These are phyloP conservation scores for Kockiozyma suomiensis DNA, from an alignment of 805 yeast genomes.

Conservation along the genomic window DNA sequence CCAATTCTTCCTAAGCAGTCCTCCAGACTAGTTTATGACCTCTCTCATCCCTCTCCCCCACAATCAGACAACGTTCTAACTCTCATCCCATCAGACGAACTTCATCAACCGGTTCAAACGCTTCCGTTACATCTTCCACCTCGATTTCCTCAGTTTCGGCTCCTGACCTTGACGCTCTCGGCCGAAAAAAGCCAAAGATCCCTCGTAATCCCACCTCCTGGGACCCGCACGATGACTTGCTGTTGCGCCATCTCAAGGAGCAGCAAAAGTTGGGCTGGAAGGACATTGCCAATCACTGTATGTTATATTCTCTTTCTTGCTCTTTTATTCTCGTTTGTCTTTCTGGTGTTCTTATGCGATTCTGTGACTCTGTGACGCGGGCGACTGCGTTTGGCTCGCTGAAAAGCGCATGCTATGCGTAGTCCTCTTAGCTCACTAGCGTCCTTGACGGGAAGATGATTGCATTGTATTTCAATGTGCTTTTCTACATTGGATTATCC, in stretches of 20 bases:
- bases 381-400: not conserved
- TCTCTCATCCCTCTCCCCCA: not conserved
- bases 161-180: conserved; percentile 31
- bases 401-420: no score
- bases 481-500: no score
- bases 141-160: conserved; percentile 20
- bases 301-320: conserved; percentile 3
- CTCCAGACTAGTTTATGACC: no score
- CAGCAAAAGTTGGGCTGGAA: conserved; percentile 86
- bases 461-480: no score
- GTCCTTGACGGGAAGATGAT: no score
- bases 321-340: not conserved
- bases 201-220: conserved; percentile 58
- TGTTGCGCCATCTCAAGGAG: conserved; percentile 76
- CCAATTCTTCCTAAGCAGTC: no score
- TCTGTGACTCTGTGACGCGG: not conserved
- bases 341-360: not conserved
- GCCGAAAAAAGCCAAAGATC: conserved; percentile 33
- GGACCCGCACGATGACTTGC: conserved; percentile 76
- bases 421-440: no score
- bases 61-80: not conserved
- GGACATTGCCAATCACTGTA: conserved; percentile 72
- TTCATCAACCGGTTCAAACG: conserved; percentile 30
- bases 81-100: conserved; percentile 20
- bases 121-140: conserved; percentile 23